Base-by-base conservation (phyloP, 202 grass and related monocot genomes). In the Setaria viridis region DNA sequence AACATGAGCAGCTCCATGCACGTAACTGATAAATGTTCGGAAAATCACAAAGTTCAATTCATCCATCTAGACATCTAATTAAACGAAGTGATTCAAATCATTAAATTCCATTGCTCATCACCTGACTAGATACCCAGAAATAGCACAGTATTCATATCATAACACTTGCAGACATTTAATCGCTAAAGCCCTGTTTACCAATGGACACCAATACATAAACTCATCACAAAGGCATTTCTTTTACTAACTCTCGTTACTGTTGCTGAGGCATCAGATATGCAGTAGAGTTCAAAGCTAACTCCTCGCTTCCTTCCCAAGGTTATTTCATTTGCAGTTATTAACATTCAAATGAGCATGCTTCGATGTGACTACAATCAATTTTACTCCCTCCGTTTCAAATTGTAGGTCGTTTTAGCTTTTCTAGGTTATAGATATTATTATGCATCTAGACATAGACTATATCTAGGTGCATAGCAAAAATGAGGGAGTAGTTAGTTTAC, bases 1-100 rank as follows among this genome's bases (percentile, higher is more conserved):
- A 79, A 67, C 50, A 83, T 74, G 67, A 74, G 49, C 59, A 79
- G 7, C 33, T 67, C 75, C 33, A 62, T 66, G 74, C 74, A 59
- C 19, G 67, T 30, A 53, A 54, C 9, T 62, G 62, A 80, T 83
- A 43, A 41, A 78, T 37, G 70, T 53, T 82, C 34, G 21, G 8
- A 64, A 42, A 72, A 64, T 7, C n/a, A 46, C 0, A 19, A 62
- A 33, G 25, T 68, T 67, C 37, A 73, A 48, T 67, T 82, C 19
- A 70, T 82, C 49, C 49, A 64, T 82, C 49, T 49, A 66, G 62
- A 68, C 63, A 11, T 37, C 32, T 67, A 83, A 73, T 43, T 48
- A 50, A 86, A 82, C 49, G 7, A 16, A 12, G 50, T 67, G 50
- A 48, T 39, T 66, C 29, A 13, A 71, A 69, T 79, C 17, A 51